phyloP scores from a whole-genome alignment of 176 grass and related monocot genomes.

The Chrysopogon serrulatus region DNA sequence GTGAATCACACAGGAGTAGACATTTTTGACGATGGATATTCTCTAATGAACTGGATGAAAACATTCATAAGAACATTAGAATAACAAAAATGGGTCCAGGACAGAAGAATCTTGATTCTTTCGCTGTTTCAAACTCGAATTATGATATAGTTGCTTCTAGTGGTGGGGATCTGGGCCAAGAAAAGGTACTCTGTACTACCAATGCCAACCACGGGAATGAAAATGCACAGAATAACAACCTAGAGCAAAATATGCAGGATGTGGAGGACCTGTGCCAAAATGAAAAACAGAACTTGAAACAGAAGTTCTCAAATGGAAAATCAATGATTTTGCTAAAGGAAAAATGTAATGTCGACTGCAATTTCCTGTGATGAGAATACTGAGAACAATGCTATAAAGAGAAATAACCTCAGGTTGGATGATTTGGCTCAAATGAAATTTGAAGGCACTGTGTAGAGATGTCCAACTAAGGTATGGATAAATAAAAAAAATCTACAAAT shows the following conservation, averaged over 20 bases:
- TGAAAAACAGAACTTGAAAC: slow-evolving; percentile 11
- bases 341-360: background rate
- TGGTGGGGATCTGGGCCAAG: slow-evolving; percentile 23
- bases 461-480: slow-evolving; percentile 18
- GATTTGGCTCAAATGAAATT: slow-evolving; percentile 17
- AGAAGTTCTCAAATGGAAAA: slow-evolving; percentile 23
- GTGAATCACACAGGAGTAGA: slow-evolving; percentile 34
- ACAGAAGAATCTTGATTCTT: slow-evolving; percentile 32
- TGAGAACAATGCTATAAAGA: background rate
- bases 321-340: slow-evolving; percentile 11
- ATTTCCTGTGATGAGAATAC: background rate
- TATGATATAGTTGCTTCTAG: slow-evolving; percentile 7
- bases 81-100: slow-evolving; percentile 30
- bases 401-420: background rate
- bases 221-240: background rate
- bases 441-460: background rate
- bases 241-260: slow-evolving; percentile 11
- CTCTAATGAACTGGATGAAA: slow-evolving; percentile 62
- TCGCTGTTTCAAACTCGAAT: slow-evolving; percentile 16
- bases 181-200: slow-evolving; percentile 12
- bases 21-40: slow-evolving; percentile 53
- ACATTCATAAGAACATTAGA: slow-evolving; percentile 39
- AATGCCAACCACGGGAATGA: slow-evolving; percentile 1
- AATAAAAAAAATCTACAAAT: background rate
- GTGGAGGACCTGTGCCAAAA: slow-evolving; percentile 2